These are phyloP conservation scores for Myxozyma kluyveri DNA, from an alignment of 805 yeast genomes.

Conservation along the genomic window DNA sequence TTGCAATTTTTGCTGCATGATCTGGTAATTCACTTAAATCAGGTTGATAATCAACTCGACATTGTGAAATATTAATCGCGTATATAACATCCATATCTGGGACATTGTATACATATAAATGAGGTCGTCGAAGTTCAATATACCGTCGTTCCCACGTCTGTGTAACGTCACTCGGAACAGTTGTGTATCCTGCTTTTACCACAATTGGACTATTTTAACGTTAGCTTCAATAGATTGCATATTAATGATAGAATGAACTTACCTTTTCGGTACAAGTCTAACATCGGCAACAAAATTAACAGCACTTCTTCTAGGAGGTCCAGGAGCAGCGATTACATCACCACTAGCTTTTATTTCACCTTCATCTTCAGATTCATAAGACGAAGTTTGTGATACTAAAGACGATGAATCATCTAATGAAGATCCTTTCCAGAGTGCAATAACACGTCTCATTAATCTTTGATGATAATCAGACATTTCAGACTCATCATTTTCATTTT, in stretches of 20 bases:
- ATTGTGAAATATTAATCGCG: constrained; percentile 22
- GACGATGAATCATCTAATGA: neutral
- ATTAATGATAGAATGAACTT: neutral
- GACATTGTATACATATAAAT: constrained; percentile 14
- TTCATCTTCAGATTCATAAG: constrained; percentile 1
- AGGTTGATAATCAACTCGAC: constrained; percentile 23
- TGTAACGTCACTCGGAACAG: constrained; percentile 23
- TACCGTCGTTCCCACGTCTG: constrained; percentile 21
- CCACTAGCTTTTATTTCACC: constrained; percentile 1
- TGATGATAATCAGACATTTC: neutral
- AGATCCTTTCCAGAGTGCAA: constrained; percentile 12
- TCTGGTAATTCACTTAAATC: constrained; percentile 10
- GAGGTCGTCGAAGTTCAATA: constrained; percentile 27
- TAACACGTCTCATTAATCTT: neutral
- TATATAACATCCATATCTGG: constrained; percentile 12
- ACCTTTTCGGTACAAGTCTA: constrained; percentile 20
- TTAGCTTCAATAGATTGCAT: neutral
- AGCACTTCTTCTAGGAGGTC: constrained; percentile 10
- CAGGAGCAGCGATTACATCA: constrained; percentile 1
- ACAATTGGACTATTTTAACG: neutral
- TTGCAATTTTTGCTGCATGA: constrained; percentile 9
- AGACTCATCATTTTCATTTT: neutral
- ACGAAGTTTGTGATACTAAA: neutral
- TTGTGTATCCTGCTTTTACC: constrained; percentile 16
- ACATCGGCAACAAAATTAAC: constrained; percentile 24